Conservation (phyloP, 73 alveolate genomes). For the Tetrahymena elliotti region DNA sequence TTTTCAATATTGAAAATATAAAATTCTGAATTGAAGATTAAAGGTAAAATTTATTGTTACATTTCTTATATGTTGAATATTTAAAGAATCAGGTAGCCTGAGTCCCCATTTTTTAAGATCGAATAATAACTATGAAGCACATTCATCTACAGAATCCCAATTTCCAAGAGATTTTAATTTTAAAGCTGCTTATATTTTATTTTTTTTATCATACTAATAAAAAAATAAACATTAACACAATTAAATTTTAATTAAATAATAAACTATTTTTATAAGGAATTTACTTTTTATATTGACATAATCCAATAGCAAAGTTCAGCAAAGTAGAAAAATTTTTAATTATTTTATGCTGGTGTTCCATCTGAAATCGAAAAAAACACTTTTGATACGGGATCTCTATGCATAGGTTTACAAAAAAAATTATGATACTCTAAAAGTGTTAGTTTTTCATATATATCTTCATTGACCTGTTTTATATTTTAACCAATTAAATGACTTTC, state of each 20-base stretch:
- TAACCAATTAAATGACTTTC: neutral
- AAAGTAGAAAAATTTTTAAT: slow-evolving; percentile 36
- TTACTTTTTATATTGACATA: slow-evolving; percentile 46
- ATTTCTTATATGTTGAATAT: neutral
- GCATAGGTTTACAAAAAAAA: slow-evolving; percentile 58
- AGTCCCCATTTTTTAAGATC: slow-evolving; percentile 56
- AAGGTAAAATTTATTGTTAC: neutral
- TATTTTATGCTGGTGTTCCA: slow-evolving; percentile 12
- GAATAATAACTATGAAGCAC: slow-evolving; percentile 33
- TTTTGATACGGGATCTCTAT: slow-evolving; percentile 65
- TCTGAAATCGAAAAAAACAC: slow-evolving; percentile 57
- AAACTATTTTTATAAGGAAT: neutral
- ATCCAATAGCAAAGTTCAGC: slow-evolving; percentile 70
- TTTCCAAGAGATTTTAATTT: neutral
- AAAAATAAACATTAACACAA: neutral
- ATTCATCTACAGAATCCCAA: slow-evolving; percentile 28
- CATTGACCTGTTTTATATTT: slow-evolving; percentile 62
- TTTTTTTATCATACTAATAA: neutral
- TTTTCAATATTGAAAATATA: no score
- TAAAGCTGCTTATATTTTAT: neutral
- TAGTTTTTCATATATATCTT: slow-evolving; percentile 89
- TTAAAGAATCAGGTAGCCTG: slow-evolving; percentile 48
- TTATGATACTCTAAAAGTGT: slow-evolving; percentile 74
- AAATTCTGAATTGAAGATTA: no score
- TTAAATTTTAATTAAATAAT: neutral